Base-by-base conservation (phyloP, 352 stramenopile genomes). In the Phytophthora cryptogea region DNA sequence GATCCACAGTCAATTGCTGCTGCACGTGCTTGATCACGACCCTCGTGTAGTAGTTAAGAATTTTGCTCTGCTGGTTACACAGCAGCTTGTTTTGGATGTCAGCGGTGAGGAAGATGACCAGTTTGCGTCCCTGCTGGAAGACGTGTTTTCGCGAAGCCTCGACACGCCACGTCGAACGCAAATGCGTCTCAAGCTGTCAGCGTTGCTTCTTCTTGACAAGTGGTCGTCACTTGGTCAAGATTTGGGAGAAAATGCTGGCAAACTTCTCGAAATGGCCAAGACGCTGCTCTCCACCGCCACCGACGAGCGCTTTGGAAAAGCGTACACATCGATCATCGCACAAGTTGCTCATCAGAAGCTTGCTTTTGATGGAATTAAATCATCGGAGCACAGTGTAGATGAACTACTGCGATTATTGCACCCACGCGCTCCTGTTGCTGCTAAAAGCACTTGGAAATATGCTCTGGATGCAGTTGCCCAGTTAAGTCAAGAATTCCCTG, bases 161-260 rank as follows among this genome's bases (percentile, higher is more conserved):
- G 49, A n/a, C 27, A 23, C 11, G 0, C 14, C 44, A 27, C 5
- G 26, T 23, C 33, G 42, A 33, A 30, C n/a, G 23, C 37, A 43
- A 8, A 50, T 58, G 41, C 71, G 71, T 11, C 39, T 76, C 3
- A 73, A 65, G 16, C 52, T 80, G n/a, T 80, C 72, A 20, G 58
- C 60, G 10, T 27, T 80, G 17, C 42, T 68, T 9, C 31, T 78
- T 8, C 62, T 76, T 33, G 51, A 69, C 40, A 78, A 69, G 46
- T 69, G 59, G 30, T 63, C 66, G 14, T 28, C 43, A 5, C 20
- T 14, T 23, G 6, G 26, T 9, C 42, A 61, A 23, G 44, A 66
- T 26, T 2, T 71, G 20, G 66, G 62, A 17, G 57, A 72, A 27
- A 45, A 62, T 0, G 50, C 62, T 1, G 16, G 42, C 13, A n/a